Percentiles rank a stretch among this genome's conserved stretches.
Evolutionary conservation across 495 filamentous ascomycete genomes (phyloP).

Genomic region (Arthonia radiata): DNA sequence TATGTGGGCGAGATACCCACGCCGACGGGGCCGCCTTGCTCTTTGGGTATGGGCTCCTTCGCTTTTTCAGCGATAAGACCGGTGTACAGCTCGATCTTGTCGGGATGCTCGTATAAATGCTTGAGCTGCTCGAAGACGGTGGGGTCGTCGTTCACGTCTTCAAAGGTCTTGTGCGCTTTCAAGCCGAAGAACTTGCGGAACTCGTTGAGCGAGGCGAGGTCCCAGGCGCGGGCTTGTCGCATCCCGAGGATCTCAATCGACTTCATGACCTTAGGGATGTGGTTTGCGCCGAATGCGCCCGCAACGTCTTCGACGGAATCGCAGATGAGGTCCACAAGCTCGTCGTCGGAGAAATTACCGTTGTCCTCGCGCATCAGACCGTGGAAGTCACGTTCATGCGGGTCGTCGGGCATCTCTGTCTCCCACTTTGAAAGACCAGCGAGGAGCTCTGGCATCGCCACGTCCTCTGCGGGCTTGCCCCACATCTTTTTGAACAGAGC

Average conservation of each 20-base stretch:
- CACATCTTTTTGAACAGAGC: constrained; percentile 39
- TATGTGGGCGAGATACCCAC: constrained; percentile 62
- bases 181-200: constrained; percentile 64
- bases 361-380: too few species aligned
- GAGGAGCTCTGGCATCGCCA: constrained; percentile 31
- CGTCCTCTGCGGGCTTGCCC: constrained; percentile 25
- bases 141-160: constrained; percentile 36
- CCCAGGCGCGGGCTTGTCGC: constrained; percentile 61
- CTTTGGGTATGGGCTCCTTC: constrained; percentile 20
- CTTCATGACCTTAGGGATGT: constrained; percentile 48
- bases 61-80: constrained; percentile 12
- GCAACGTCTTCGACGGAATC: constrained; percentile 34
- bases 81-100: constrained; percentile 12
- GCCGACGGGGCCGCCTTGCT: too few species aligned
- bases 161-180: constrained; percentile 46
- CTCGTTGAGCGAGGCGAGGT: constrained; percentile 63
- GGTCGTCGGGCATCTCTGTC: constrained; percentile 29
- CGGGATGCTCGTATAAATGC: constrained; percentile 11
- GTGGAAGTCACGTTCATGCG: constrained; percentile 35
- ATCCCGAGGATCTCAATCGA: constrained; percentile 70
- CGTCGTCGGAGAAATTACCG: constrained; percentile 33
- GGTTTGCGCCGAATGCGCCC: constrained; percentile 41
- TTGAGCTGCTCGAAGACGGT: constrained; percentile 1
- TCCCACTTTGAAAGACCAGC: constrained; percentile 36
- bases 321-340: constrained; percentile 33